Evolutionary conservation across 2,329 filamentous ascomycete genomes (phyloP).

Genomic region (Lachnellula hyalina): DNA sequence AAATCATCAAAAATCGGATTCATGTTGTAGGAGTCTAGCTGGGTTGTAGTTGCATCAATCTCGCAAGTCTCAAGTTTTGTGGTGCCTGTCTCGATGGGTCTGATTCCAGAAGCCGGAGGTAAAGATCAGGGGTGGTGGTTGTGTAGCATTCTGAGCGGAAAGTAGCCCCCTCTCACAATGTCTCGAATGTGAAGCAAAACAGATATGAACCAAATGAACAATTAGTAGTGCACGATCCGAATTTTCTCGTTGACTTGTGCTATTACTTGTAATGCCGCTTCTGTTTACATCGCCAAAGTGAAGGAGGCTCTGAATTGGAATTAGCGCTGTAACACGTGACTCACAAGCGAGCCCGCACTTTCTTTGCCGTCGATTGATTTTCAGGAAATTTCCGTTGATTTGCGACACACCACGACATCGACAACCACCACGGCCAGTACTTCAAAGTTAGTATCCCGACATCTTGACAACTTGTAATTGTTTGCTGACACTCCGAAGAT

Average conservation of each 20-base stretch:
- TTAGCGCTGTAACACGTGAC: no score
- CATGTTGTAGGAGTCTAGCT: slow-evolving; percentile 45
- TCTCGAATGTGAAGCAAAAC: neutral
- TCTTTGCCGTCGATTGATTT: slow-evolving; percentile 7
- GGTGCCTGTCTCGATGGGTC: neutral
- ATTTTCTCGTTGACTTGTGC: neutral
- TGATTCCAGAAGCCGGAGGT: neutral
- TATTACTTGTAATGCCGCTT: no score
- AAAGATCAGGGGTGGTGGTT: neutral
- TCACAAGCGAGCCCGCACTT: neutral
- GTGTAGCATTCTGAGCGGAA: slow-evolving; percentile 1
- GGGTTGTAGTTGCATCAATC: slow-evolving; percentile 5
- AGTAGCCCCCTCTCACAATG: neutral
- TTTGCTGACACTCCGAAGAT: slow-evolving; percentile 43
- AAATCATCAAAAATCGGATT: slow-evolving; percentile 71
- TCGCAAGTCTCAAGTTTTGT: neutral
- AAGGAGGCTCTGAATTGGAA: no score
- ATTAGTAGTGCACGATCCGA: neutral
- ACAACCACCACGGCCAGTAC: slow-evolving; percentile 38
- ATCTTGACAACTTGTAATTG: slow-evolving; percentile 18
- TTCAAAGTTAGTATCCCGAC: slow-evolving; percentile 42
- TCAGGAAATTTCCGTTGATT: slow-evolving; percentile 4
- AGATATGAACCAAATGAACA: neutral
- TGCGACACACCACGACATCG: slow-evolving; percentile 34
- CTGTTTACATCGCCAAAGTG: neutral